Conservation (phyloP, 495 filamentous ascomycete genomes). For the Penicillium dipodomyicola region DNA sequence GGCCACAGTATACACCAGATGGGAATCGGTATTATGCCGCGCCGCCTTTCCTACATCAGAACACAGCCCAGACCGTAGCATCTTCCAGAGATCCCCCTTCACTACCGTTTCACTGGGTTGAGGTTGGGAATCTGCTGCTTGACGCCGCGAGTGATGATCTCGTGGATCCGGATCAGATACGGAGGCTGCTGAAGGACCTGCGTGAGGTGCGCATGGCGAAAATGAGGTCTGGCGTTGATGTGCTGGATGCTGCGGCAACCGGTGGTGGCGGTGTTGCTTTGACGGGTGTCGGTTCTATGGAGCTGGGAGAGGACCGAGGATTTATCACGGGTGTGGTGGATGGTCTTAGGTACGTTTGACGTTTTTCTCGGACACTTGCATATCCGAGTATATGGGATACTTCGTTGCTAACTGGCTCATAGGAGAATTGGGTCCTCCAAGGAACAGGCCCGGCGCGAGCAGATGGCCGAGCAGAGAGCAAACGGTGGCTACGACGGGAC, state of each 20-base stretch:
- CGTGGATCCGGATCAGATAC: conserved; percentile 67
- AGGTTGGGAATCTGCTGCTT: conserved; percentile 80
- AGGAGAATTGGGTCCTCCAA: conserved; percentile 49
- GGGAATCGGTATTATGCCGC: conserved; percentile 42
- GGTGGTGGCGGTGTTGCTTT: conserved; percentile 69
- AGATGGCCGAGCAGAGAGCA: conserved; percentile 44
- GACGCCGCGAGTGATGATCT: conserved; percentile 85
- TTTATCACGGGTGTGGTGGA: conserved; percentile 87
- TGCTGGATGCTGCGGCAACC: conserved; percentile 60
- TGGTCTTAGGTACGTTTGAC: conserved; percentile 59
- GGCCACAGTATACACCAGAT: conserved; percentile 42
- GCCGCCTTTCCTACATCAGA: conserved; percentile 45
- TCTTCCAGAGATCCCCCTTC: conserved; percentile 45
- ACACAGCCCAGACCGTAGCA: conserved; percentile 32
- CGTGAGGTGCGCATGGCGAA: conserved; percentile 88
- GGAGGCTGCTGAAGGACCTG: conserved; percentile 75
- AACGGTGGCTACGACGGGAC: conserved; percentile 41
- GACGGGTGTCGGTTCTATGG: conserved; percentile 86
- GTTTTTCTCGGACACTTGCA: not conserved
- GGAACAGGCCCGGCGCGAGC: conserved; percentile 48
- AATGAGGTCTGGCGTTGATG: conserved; percentile 69
- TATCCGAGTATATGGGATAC: not conserved
- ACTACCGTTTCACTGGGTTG: conserved; percentile 92
- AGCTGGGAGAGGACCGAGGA: conserved; percentile 79
- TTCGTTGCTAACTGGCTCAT: conserved; percentile 7